Conservation (phyloP, 73 alveolate genomes). For the Paraurostyla sp. region DNA sequence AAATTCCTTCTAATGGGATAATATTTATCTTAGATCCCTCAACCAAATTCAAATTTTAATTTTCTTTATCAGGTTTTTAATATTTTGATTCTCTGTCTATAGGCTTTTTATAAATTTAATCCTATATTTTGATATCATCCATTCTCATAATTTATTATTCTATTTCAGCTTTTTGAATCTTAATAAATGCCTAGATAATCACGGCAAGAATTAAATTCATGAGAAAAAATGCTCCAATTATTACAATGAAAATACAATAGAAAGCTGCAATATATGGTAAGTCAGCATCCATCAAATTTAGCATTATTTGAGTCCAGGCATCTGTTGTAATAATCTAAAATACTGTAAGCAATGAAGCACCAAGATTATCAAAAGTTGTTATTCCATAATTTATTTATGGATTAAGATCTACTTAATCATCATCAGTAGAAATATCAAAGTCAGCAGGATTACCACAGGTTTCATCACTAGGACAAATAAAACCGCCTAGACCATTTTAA, state of each 20-base stretch:
- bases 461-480: conserved; percentile 33
- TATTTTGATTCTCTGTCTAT: background rate
- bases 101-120: conserved; percentile 1
- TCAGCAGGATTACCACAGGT: conserved; percentile 61
- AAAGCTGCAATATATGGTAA: conserved; percentile 42
- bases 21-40: too few species aligned
- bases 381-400: conserved; percentile 40
- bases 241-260: conserved; percentile 21
- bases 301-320: conserved; percentile 54
- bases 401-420: background rate
- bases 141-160: background rate
- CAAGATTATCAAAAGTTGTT: conserved; percentile 54
- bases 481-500: background rate
- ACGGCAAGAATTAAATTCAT: conserved; percentile 63
- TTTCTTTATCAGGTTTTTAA: background rate
- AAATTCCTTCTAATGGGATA: too few species aligned
- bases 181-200: conserved; percentile 54
- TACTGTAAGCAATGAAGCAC: conserved; percentile 34
- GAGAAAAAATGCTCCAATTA: conserved; percentile 51
- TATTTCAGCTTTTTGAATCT: conserved; percentile 10
- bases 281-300: conserved; percentile 62
- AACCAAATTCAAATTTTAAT: background rate
- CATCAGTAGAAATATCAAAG: background rate
- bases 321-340: conserved; percentile 37
- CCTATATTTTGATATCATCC: background rate